These are phyloP conservation scores for Coemansia sp. DNA, from an alignment of 371 early-diverging fungal species.

Conservation along the genomic window DNA sequence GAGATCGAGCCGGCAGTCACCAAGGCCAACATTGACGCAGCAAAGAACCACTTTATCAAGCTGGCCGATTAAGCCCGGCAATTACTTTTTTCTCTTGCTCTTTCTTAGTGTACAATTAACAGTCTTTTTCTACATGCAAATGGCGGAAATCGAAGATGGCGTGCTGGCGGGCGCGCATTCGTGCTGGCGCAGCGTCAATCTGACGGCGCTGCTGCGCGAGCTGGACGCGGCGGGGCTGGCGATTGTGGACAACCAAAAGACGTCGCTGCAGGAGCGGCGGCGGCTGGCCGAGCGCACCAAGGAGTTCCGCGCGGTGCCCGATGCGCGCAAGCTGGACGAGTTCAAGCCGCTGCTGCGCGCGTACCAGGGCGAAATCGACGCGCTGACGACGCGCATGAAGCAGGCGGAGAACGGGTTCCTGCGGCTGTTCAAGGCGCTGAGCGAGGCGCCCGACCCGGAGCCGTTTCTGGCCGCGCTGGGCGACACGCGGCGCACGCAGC, in stretches of 20 bases:
- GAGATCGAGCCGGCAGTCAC: conserved; percentile 86
- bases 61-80: conserved; percentile 57
- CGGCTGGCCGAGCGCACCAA: conserved; percentile 86
- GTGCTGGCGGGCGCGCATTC: conserved; percentile 41
- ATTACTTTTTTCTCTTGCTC: neutral
- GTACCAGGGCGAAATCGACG: conserved; percentile 90
- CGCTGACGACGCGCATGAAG: conserved; percentile 80
- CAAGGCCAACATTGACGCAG: conserved; percentile 81
- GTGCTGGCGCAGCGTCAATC: conserved; percentile 58
- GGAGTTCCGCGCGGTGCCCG: conserved; percentile 45
- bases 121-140: neutral
- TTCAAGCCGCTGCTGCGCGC: conserved; percentile 53
- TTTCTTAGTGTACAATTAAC: too few species aligned
- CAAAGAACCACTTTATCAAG: conserved; percentile 84
- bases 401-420: conserved; percentile 81
- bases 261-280: conserved; percentile 72
- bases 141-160: conserved; percentile 21
- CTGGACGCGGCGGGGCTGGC: conserved; percentile 76
- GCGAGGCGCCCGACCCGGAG: conserved; percentile 86
- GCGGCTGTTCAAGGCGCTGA: conserved; percentile 72
- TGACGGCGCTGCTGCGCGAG: conserved; percentile 65
- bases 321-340: conserved; percentile 28
- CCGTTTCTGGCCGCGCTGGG: conserved; percentile 51
- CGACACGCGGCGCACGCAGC: conserved; percentile 14
- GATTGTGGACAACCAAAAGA: conserved; percentile 84